phyloP scores from a whole-genome alignment of 805 yeast genomes.

The Myxozyma neglecta region DNA sequence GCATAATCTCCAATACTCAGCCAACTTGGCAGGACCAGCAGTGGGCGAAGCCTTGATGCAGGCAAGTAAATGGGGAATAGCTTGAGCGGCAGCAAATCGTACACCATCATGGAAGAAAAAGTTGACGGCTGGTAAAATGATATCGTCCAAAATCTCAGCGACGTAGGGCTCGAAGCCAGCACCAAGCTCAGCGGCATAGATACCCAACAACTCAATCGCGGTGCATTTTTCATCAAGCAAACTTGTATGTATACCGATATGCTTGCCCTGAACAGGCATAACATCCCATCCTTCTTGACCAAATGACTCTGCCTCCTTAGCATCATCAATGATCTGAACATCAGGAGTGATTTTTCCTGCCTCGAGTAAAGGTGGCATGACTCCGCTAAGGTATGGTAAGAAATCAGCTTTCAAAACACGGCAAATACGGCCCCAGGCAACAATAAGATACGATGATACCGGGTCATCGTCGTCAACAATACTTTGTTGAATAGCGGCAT shows the following conservation, averaged over 20 bases:
- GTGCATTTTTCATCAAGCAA: conserved; percentile 89
- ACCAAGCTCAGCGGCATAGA: conserved; percentile 81
- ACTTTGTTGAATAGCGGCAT: conserved; percentile 66
- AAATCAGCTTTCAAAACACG: conserved; percentile 82
- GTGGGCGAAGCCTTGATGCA: conserved; percentile 46
- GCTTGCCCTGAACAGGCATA: conserved; percentile 84
- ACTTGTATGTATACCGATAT: conserved; percentile 91
- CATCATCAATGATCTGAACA: conserved; percentile 80
- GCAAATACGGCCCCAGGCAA: conserved; percentile 95
- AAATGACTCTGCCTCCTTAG: conserved; percentile 78
- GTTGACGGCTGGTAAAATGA: conserved; percentile 84
- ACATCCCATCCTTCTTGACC: conserved; percentile 93
- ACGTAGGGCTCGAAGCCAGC: conserved; percentile 83
- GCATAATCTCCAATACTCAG: conserved; percentile 69
- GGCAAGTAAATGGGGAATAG: conserved; percentile 73
- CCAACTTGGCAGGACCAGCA: conserved; percentile 54
- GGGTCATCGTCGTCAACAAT: conserved; percentile 74
- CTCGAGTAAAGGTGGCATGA: conserved; percentile 81
- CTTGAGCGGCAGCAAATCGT: conserved; percentile 82
- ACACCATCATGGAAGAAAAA: conserved; percentile 94
- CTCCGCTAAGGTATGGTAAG: conserved; percentile 76
- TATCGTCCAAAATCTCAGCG: conserved; percentile 69
- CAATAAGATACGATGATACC: conserved; percentile 79
- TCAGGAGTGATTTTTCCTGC: conserved; percentile 91
- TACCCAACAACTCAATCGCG: conserved; percentile 83